These are phyloP conservation scores for Venturia pyrina DNA, from an alignment of 2,329 filamentous ascomycete species.

Conservation along the genomic window DNA sequence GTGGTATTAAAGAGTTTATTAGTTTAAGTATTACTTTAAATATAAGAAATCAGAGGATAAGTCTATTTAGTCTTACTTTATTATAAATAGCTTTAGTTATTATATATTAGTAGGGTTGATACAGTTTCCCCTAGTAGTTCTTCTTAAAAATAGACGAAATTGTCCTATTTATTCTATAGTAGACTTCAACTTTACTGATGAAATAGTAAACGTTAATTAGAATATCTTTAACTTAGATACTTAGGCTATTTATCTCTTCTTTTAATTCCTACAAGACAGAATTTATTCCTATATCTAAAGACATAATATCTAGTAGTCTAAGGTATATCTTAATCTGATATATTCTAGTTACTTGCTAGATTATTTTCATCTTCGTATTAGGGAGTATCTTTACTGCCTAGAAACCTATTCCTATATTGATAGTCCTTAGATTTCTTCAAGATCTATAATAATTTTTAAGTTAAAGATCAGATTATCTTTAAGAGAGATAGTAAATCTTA, in stretches of 20 bases:
- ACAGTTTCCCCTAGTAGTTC: not conserved
- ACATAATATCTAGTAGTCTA: not conserved
- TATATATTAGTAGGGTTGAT: not conserved
- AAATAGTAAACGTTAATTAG: not conserved
- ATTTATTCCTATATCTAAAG: not conserved
- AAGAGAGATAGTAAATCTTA: not conserved
- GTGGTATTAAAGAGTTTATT: not conserved
- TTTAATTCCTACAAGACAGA: not conserved
- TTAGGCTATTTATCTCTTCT: not conserved
- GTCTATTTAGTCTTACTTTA: not conserved
- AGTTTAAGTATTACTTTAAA: not conserved
- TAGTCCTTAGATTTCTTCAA: not conserved
- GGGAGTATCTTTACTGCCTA: not conserved
- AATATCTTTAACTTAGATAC: not conserved
- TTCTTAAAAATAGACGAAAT: not conserved
- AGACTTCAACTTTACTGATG: not conserved
- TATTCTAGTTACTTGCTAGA: not conserved
- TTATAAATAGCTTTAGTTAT: not conserved
- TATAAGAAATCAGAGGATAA: not conserved
- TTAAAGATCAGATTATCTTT: not conserved
- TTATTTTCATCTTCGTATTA: not conserved
- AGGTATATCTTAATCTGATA: not conserved
- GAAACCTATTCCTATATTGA: not conserved
- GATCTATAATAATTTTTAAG: not conserved
- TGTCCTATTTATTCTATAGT: not conserved